These are phyloP conservation scores for Ophiostoma populinum DNA, from an alignment of 2,329 filamentous ascomycete species.

Conservation along the genomic window DNA sequence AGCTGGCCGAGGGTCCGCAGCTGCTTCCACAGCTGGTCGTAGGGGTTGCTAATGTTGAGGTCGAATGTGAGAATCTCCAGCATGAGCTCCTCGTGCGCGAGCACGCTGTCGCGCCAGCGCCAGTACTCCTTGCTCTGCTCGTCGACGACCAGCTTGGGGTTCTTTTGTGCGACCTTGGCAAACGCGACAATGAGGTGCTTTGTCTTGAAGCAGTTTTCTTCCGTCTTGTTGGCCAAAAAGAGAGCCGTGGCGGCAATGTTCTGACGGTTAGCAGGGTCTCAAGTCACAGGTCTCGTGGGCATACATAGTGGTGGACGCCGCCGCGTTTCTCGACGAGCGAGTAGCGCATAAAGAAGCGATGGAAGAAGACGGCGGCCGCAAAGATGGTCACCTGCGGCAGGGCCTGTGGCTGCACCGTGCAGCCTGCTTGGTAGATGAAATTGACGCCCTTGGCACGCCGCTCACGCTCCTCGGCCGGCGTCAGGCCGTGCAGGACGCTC, in stretches of 20 bases:
- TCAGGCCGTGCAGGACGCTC: conserved; percentile 67
- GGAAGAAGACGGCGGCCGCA: conserved; percentile 86
- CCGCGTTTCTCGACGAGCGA: conserved; percentile 60
- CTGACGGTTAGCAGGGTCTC: conserved; percentile 20
- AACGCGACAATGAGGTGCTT: conserved; percentile 88
- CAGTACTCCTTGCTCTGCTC: conserved; percentile 98
- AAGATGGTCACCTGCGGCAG: conserved; percentile 82
- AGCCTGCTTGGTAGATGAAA: conserved; percentile 88
- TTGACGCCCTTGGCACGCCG: conserved; percentile 83
- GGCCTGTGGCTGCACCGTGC: conserved; percentile 50
- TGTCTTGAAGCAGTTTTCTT: conserved; percentile 92
- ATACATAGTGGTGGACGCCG: conserved; percentile 79
- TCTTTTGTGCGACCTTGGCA: conserved; percentile 88
- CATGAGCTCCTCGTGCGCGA: conserved; percentile 83
- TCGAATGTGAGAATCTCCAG: conserved; percentile 89
- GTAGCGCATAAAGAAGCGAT: conserved; percentile 85
- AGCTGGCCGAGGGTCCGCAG: conserved; percentile 23
- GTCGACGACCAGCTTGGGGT: conserved; percentile 74
- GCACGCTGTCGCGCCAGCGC: conserved; percentile 89
- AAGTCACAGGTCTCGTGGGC: conserved; percentile 20
- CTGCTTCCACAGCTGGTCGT: conserved; percentile 68
- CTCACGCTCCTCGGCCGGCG: conserved; percentile 58
- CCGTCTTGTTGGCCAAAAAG: conserved; percentile 91
- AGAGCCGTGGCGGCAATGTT: conserved; percentile 78
- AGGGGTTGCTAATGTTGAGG: conserved; percentile 75